phyloP scores from a whole-genome alignment of 2,329 filamentous ascomycete species.

The Periconia sp. region DNA sequence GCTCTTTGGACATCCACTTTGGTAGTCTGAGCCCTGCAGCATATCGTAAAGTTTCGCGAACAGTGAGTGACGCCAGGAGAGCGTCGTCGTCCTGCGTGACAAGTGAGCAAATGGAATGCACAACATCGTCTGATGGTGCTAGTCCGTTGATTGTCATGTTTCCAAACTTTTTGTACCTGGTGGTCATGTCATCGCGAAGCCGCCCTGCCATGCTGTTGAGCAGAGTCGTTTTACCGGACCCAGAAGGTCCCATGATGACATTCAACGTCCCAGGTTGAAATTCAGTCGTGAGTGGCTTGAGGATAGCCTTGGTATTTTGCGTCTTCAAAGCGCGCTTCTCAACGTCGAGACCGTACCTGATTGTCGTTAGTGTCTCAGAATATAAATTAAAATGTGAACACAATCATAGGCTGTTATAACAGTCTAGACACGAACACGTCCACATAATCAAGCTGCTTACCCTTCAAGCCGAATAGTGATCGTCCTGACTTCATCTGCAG shows the following conservation, averaged over 20 bases:
- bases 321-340: constrained; percentile 65
- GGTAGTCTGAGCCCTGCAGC: constrained; percentile 75
- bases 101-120: constrained; percentile 75
- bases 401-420: too few relatives aligned
- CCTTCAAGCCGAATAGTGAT: constrained; percentile 70
- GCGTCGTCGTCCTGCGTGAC: constrained; percentile 82
- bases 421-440: too few relatives aligned
- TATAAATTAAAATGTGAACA: too few relatives aligned
- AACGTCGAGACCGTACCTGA: constrained; percentile 69
- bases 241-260: constrained; percentile 81
- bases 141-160: constrained; percentile 73
- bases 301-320: constrained; percentile 59
- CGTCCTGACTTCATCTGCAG: constrained; percentile 61
- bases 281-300: constrained; percentile 69
- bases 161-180: constrained; percentile 67
- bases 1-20: constrained; percentile 69
- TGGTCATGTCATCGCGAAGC: constrained; percentile 66
- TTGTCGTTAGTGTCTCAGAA: too few relatives aligned
- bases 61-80: constrained; percentile 74
- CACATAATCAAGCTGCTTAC: too few relatives aligned
- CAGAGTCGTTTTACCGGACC: constrained; percentile 76
- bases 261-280: constrained; percentile 74
- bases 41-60: constrained; percentile 72
- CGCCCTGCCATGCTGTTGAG: constrained; percentile 75
- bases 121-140: constrained; percentile 69